These are phyloP conservation scores for Tuber magnatum DNA, from an alignment of 495 filamentous ascomycete genomes.

Conservation along the genomic window DNA sequence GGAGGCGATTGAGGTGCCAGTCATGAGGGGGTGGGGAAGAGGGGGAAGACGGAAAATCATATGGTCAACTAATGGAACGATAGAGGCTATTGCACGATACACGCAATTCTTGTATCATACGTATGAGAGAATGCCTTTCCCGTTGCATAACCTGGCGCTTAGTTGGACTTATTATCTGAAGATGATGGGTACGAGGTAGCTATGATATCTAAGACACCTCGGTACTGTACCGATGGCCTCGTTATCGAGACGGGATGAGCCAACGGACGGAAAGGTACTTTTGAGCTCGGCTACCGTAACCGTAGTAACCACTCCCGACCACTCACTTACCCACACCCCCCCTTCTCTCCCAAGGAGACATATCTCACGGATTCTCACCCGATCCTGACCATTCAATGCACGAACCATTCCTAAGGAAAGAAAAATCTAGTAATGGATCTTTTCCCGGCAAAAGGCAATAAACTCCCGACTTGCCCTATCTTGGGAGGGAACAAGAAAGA, in stretches of 20 bases:
- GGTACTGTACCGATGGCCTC: neutral
- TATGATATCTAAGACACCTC: neutral
- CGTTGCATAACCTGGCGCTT: neutral
- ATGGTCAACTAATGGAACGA: neutral
- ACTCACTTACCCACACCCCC: no score
- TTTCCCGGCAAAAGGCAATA: neutral
- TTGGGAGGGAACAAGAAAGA: neutral
- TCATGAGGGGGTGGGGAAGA: neutral
- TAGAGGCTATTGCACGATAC: neutral
- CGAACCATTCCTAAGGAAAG: neutral
- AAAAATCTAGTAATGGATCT: neutral
- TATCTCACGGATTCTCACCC: no score
- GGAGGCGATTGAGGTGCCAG: neutral
- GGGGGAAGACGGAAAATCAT: neutral
- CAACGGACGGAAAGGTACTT: neutral
- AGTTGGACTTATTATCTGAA: neutral
- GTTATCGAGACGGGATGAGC: neutral
- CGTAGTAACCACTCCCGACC: neutral
- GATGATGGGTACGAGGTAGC: neutral
- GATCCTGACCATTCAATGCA: neutral
- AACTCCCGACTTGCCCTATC: neutral
- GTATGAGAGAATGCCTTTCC: neutral
- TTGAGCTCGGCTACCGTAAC: neutral
- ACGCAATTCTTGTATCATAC: neutral
- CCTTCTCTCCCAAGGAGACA: no score